Base-by-base conservation (phyloP, 2,329 filamentous ascomycete species). In the Aquanectria penicillioides region DNA sequence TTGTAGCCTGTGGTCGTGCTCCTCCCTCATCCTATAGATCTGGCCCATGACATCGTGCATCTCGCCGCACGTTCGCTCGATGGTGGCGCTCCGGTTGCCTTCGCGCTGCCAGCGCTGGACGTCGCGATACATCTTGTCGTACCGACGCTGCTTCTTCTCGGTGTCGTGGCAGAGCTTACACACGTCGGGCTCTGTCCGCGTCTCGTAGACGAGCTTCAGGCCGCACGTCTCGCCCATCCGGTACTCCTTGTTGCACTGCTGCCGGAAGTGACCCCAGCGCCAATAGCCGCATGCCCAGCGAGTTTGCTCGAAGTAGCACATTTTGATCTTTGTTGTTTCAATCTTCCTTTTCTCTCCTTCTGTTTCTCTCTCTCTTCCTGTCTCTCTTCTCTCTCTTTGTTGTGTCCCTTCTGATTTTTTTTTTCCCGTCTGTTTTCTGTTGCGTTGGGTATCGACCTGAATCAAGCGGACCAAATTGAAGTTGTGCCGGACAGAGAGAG, bases 241-340 rank as follows among this genome's bases (percentile, higher is more conserved):
- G 80, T 97, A 96, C 77, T 97, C 94, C 78, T 93, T 93, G 77
- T 91, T 89, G 84, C 94, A 98, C 75, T 97, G 94, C 77, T 94
- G 87, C 66, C 91, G 89, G 82, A 97, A 97, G 80, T 90, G 90
- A 66, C 92, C 91, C 94, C 94, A 98, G 78, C 93, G 93, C 89
- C 91, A 97, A 84, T 93, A 94, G 72, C 91, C 91, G 80, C 94
- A 98, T 57, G 78, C 78, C 85, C 91, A 97, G 69, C 87, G 86
- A 76, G 90, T 93, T 78, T 94, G 91, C 72, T 97, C 93, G 83
- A 94, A 98, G 83, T 95, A 97, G 82, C 94, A 97, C 94, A 98
- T 97, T 69, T 74, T 10, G 40, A 20, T 83, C 56, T 53, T 51
- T 53, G 57, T 25, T 38, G 52, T 57, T 66, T n/a, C n/a, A n/a